Percentiles rank a stretch among this genome's conserved stretches.
These are phyloP conservation scores for Pseudopithomyces maydicus DNA, from an alignment of 2,329 filamentous ascomycete species.

Conservation along the genomic window DNA sequence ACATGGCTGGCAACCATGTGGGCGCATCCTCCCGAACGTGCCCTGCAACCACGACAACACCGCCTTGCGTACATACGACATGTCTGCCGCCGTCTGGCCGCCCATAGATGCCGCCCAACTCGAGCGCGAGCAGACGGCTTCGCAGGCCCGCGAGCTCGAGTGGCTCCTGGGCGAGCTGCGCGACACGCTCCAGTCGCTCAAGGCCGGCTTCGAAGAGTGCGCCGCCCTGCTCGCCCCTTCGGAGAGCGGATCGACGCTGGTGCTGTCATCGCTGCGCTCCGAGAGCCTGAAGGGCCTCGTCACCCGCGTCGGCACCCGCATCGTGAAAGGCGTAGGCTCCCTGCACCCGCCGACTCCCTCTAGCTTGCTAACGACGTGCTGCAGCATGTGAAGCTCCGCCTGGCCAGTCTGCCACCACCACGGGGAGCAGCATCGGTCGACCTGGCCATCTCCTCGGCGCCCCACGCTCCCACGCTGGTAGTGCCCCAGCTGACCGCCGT, in stretches of 20 bases:
- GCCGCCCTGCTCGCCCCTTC: conserved; percentile 82
- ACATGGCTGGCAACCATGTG: no score
- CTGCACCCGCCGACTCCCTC: not conserved
- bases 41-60: not conserved
- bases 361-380: conserved; percentile 6
- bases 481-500: conserved; percentile 74
- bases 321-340: conserved; percentile 81
- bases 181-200: conserved; percentile 65
- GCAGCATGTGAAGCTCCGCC: conserved; percentile 76
- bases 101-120: conserved; percentile 58
- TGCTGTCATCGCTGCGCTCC: conserved; percentile 82
- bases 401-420: conserved; percentile 68
- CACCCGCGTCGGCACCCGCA: conserved; percentile 85
- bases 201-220: conserved; percentile 83
- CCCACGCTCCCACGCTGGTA: conserved; percentile 62
- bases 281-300: conserved; percentile 92
- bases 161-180: conserved; percentile 68
- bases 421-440: conserved; percentile 58
- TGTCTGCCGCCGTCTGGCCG: conserved; percentile 68
- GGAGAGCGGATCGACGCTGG: conserved; percentile 85
- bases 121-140: conserved; percentile 57
- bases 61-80: conserved; percentile 34
- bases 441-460: conserved; percentile 57
- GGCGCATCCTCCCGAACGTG: no score
- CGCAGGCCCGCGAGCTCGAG: conserved; percentile 63